phyloP scores from a whole-genome alignment of 352 stramenopile genomes.

The Globisporangium polare region DNA sequence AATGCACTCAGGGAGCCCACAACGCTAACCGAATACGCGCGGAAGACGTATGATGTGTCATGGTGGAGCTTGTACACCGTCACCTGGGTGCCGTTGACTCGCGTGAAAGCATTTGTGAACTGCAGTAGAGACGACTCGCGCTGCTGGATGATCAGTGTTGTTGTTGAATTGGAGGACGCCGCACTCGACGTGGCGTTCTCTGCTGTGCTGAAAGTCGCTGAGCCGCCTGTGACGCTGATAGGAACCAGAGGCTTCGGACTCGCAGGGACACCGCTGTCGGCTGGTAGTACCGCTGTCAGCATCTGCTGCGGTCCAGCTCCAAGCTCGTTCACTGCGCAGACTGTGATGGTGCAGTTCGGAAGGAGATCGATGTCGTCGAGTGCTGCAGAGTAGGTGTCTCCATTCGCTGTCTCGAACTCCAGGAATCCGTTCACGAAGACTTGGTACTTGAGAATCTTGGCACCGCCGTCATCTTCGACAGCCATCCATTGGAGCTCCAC shows the following conservation, averaged over 20 bases:
- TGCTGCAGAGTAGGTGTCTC: conserved; percentile 19
- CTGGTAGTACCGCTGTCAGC: neutral
- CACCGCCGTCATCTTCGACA: conserved; percentile 39
- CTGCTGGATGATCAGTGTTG: conserved; percentile 31
- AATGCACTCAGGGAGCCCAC: conserved; percentile 21
- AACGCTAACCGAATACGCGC: conserved; percentile 21
- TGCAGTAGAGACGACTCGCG: conserved; percentile 17
- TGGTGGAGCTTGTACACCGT: conserved; percentile 45
- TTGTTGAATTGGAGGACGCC: conserved; percentile 4
- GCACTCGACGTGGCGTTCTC: conserved; percentile 7
- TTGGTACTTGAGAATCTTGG: conserved; percentile 29
- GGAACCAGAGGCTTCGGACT: conserved; percentile 9
- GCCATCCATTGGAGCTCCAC: conserved; percentile 47
- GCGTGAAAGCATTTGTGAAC: conserved; percentile 21
- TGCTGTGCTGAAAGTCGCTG: conserved; percentile 16
- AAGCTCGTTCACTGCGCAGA: conserved; percentile 36
- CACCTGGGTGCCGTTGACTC: conserved; percentile 13
- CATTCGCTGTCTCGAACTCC: conserved; percentile 16
- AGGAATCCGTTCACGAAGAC: conserved; percentile 45
- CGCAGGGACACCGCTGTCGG: neutral
- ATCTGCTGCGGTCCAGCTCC: conserved; percentile 27
- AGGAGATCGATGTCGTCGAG: conserved; percentile 15
- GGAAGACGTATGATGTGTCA: conserved; percentile 46
- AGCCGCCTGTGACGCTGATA: conserved; percentile 21
- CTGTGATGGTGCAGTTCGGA: conserved; percentile 18